phyloP scores from a whole-genome alignment of 805 yeast species.

The Suhomyces kilbournensis region DNA sequence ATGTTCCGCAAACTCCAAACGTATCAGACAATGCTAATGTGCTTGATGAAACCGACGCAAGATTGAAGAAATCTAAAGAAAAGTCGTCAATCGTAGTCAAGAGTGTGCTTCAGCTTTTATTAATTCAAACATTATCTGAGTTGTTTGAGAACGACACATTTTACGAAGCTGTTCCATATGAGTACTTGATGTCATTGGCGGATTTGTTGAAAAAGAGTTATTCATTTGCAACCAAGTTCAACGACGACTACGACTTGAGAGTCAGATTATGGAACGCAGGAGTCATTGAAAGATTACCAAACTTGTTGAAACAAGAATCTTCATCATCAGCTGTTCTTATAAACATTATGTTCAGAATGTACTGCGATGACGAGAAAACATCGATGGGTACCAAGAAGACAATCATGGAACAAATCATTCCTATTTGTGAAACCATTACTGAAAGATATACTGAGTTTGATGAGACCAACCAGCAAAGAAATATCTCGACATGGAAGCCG shows the following conservation, averaged over 20 bases:
- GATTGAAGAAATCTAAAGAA: slow-evolving; percentile 46
- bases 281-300: slow-evolving; percentile 88
- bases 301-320: slow-evolving; percentile 86
- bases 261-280: slow-evolving; percentile 90
- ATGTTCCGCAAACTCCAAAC: slow-evolving; percentile 7
- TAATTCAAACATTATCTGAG: slow-evolving; percentile 85
- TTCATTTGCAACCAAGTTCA: slow-evolving; percentile 80
- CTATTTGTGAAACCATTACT: slow-evolving; percentile 69
- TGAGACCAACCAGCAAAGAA: slow-evolving; percentile 74
- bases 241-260: slow-evolving; percentile 82
- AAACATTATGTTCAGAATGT: slow-evolving; percentile 74
- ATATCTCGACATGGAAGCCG: slow-evolving; percentile 84
- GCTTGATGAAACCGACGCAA: slow-evolving; percentile 29
- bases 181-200: slow-evolving; percentile 58
- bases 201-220: slow-evolving; percentile 64
- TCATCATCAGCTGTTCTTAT: slow-evolving; percentile 85
- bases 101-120: slow-evolving; percentile 83
- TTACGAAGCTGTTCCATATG: slow-evolving; percentile 65
- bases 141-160: slow-evolving; percentile 68
- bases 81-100: slow-evolving; percentile 83
- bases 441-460: slow-evolving; percentile 69
- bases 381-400: slow-evolving; percentile 41
- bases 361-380: slow-evolving; percentile 60
- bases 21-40: slow-evolving; percentile 2
- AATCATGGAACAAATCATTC: slow-evolving; percentile 55